Conservation (phyloP, 2,329 filamentous ascomycete genomes). For the Fusarium armeniacum region DNA sequence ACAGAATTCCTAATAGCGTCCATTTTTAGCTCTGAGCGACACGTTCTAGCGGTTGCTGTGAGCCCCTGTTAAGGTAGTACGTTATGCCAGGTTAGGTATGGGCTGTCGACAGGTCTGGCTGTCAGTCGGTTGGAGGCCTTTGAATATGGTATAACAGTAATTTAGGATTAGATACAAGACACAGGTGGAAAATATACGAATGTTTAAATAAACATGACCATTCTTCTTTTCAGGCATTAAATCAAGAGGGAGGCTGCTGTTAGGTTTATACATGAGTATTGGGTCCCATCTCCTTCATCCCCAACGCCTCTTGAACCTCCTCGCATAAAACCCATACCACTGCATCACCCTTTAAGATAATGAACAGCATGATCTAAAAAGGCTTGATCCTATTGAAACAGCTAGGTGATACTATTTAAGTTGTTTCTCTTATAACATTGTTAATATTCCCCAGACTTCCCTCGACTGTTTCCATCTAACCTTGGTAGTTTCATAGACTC, state of each 20-base stretch:
- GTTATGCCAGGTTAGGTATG: constrained; percentile 2
- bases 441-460: constrained; percentile 9
- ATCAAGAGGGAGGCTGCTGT: constrained; percentile 5
- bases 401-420: neutral
- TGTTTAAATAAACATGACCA: neutral
- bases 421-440: neutral
- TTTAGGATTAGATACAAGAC: constrained; percentile 5
- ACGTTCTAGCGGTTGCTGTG: constrained; percentile 28
- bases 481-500: constrained; percentile 4
- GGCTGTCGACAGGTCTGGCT: constrained; percentile 11
- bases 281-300: constrained; percentile 17
- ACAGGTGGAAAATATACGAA: neutral
- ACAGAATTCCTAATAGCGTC: constrained; percentile 36
- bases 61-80: constrained; percentile 20
- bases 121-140: constrained; percentile 10
- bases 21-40: constrained; percentile 41
- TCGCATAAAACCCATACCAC: constrained; percentile 37
- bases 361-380: constrained; percentile 2
- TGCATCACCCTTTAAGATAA: constrained; percentile 28
- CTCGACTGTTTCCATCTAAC: constrained; percentile 7
- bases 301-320: constrained; percentile 28
- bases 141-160: constrained; percentile 4
- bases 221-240: constrained; percentile 4
- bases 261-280: constrained; percentile 29
- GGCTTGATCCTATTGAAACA: neutral